Base-by-base conservation (phyloP, 2,329 filamentous ascomycete genomes). In the Ophiostoma novo-ulmi region DNA sequence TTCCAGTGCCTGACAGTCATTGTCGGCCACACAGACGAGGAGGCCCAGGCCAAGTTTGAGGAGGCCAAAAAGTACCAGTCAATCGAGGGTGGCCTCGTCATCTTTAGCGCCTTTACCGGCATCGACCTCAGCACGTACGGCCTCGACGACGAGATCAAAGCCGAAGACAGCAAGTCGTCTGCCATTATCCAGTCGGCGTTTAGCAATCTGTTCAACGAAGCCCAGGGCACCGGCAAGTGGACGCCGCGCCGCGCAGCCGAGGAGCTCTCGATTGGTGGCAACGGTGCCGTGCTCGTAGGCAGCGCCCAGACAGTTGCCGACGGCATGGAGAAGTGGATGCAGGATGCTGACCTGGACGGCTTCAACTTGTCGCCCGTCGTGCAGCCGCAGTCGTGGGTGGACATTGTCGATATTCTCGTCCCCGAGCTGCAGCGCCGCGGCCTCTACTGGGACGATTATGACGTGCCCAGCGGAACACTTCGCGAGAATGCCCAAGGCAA, bases 321-420 rank as follows among this genome's bases (percentile, higher is more conserved):
- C 76, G 83, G 85, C 52, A 81, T 92, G 71, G 88, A 92, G 78
- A 79, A 81, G 1, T 92, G 90, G 89, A 81, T 92, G 0, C 75
- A 80, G 6, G 89, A 91, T 76, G 89, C 88, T 0, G 90, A 91
- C 74, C 85, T 92, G 0, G 90, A 92, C 76, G 90, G 90, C 0
- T 93, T 93, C 79, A 93, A 93, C 76, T 84, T 77, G 10, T 55
- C 39, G n/a, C 31, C 36, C 14, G 64, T 73, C 6, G 67, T 63
- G 5, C 67, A 89, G 88, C 0, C 83, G 84, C 44, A 87, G 86
- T 69, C 64, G 0, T 91, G 91, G 76, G 84, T 88, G 70, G 89
- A 91, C 73, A 84, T 91, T 0, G 85, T 89, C 38, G 85, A 89
- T 7, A 79, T 89, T 8, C 77, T 91, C 2, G 75, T 91, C 0